Evolutionary conservation across 495 filamentous ascomycete species (phyloP), one percentile per base, ranked within the genome.

Genomic region (Tuber brumale): DNA sequence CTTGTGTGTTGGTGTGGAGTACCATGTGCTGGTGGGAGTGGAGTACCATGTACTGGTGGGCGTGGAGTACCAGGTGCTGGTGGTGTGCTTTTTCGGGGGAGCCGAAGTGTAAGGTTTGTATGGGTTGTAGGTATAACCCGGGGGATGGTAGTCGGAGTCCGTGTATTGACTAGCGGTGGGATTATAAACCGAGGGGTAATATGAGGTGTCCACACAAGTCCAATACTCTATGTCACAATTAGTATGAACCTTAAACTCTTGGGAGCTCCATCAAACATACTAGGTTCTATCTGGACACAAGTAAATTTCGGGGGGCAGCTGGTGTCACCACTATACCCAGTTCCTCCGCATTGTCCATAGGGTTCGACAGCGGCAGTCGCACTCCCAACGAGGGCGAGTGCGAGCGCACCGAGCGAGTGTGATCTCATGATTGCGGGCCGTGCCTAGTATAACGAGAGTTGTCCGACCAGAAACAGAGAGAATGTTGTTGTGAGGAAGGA

Each of bases 351-450:
- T 72, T 70, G 46, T 35, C 5, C 45, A 43, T 77, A 72, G 39
- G 76, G 74, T 18, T 9, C 75, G 71, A 61, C 45, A 21, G 9
- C 70, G 14, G 76, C 73, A 44, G 61, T 73, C 45, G 77, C 70
- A 79, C 70, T 51, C 44, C 78, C 78, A 31, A 57, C 23, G 70
- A 80, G 39, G 70, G 69, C 76, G 46, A 79, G 61, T 7, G 71
- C 75, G 41, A 80, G 78, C 73, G 71, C 78, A 76, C 77, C 73
- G 69, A 80, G 27, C 77, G 78, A 80, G 73, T 73, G 78, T 48
- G 74, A 74, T 41, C 73, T 79, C 78, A 80, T 80, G 77, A 89
- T 45, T 89, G 79, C 16, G 57, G 16, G 57, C 35, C 57, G 57
- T 35, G 19, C 2, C 57, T 39, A 39, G 51, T 66, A 18, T 66